Base-by-base conservation (phyloP, 768 basidiomycete genomes). In the Lyophyllum decastes region DNA sequence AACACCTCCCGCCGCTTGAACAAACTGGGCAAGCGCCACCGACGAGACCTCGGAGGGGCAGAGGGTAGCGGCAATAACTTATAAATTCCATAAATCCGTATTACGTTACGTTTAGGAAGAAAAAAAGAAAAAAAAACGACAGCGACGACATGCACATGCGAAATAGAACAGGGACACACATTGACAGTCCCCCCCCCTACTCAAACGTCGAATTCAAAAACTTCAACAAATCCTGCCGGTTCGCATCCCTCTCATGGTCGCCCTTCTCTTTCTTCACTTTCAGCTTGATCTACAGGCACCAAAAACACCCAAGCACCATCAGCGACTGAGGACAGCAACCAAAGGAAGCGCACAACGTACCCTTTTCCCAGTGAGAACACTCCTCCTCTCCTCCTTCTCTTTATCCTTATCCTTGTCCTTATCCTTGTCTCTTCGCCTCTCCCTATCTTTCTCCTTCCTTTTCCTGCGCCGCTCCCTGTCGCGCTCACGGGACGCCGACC, bases 261-360 rank as follows among this genome's bases (percentile, higher is more conserved):
- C 54, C 66, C 45, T 66, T 66, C 4, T 66, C 66, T 38, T 64
- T 66, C 52, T 66, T 66, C 14, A 66, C 63, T 40, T 66, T 66
- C 19, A 66, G 49, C 52, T 66, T 66, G 44, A 66, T 66, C 66
- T 66, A 30, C 1, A 21, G 49, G 6, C 19, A 43, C 35, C 5
- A 4, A 38, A 38, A 12, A 38, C 4, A 33, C 11, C 30, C 6
- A 33, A 33, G 30, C 6, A 11, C 11, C 5, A 11, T 33, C 30
- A 6, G 30, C 6, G 30, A 33, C 5, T 5, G 11, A 33, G 30
- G 30, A 33, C 5, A 33, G 30, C n/a, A n/a, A n/a, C n/a, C n/a
- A n/a, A n/a, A n/a, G n/a, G n/a, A n/a, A n/a, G n/a, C n/a, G n/a
- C n/a, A n/a, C n/a, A n/a, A n/a, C n/a, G 22, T 30, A 66, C 66